Base-by-base conservation (phyloP, 192 early-diverging fungal species). In the Coemansia sp. region DNA sequence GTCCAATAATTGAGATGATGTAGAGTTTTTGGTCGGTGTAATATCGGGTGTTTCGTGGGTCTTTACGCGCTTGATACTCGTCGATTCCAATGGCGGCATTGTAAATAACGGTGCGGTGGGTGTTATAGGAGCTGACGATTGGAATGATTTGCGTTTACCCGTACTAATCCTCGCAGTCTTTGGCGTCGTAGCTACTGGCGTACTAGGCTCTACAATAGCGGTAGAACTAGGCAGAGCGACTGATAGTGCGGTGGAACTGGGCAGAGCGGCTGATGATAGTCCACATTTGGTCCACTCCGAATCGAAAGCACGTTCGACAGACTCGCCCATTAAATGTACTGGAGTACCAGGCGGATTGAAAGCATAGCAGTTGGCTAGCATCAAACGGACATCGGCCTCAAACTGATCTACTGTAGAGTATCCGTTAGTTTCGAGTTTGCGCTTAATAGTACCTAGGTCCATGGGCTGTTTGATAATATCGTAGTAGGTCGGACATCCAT, bases 261-360 rank as follows among this genome's bases (percentile, higher is more conserved):
- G 35, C 35, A 9, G 35, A 37, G 35, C 35, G 9, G 6, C 9
- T 37, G 35, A 37, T 37, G 62, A 32, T 23, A 63, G 3, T 19
- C 62, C 28, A 13, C 60, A 33, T 72, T 67, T 77, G 10, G 26
- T 55, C 84, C 86, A 77, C 68, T 81, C 75, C 10, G 72, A n/a
- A 28, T 90, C 82, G 74, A 91, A 92, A 17, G 61, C 68, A 0
- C 72, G 66, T 49, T 89, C 83, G 0, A 95, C 53, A 0, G 72
- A 65, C 60, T 86, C 69, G 14, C 89, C 88, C 79, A 91, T 86
- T 10, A 82, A 78, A 58, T 89, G 79, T 0, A 95, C 92, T 38
- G 81, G 86, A 5, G 88, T 90, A 50, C 76, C 77, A 0, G 84
- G 77, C n/a, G 88, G 88, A 75, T 96, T 96, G 62, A 91, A 96